Evolutionary conservation across 129 eudicot genomes (phyloP).

Genomic region (Lactuca saligna): DNA sequence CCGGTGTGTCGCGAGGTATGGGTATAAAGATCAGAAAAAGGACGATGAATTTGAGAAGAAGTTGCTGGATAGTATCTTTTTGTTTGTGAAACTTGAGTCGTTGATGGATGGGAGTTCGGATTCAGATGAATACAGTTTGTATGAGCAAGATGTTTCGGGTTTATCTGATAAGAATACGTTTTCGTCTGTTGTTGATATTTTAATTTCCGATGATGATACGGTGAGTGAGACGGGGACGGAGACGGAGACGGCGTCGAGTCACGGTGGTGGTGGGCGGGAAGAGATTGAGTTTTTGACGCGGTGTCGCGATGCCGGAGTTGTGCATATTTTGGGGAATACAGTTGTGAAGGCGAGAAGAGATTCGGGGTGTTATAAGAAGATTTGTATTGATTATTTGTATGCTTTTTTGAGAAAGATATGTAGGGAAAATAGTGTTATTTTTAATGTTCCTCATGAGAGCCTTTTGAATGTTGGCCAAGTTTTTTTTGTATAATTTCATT

Average conservation of each 20-base stretch:
- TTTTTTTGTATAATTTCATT: conserved; percentile 47
- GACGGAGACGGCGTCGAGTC: conserved; percentile 31
- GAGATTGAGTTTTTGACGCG: conserved; percentile 61
- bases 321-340: conserved; percentile 78
- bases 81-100: conserved; percentile 64
- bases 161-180: conserved; percentile 17
- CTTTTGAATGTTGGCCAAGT: conserved; percentile 84
- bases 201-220: conserved; percentile 48
- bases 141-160: conserved; percentile 48
- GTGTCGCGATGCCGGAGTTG: conserved; percentile 83
- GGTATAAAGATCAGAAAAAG: conserved; percentile 78
- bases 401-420: conserved; percentile 87
- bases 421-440: conserved; percentile 79
- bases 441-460: conserved; percentile 90
- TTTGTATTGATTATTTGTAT: conserved; percentile 73
- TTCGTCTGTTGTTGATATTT: conserved; percentile 39
- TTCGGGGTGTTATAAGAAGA: conserved; percentile 50
- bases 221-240: conserved; percentile 10
- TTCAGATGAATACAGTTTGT: conserved; percentile 73
- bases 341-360: conserved; percentile 66
- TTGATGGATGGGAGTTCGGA: conserved; percentile 82
- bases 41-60: conserved; percentile 85
- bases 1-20: conserved; percentile 87
- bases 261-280: conserved; percentile 37
- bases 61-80: conserved; percentile 60